phyloP scores from a whole-genome alignment of 2,329 filamentous ascomycete genomes.

The Talaromyces islandicus region DNA sequence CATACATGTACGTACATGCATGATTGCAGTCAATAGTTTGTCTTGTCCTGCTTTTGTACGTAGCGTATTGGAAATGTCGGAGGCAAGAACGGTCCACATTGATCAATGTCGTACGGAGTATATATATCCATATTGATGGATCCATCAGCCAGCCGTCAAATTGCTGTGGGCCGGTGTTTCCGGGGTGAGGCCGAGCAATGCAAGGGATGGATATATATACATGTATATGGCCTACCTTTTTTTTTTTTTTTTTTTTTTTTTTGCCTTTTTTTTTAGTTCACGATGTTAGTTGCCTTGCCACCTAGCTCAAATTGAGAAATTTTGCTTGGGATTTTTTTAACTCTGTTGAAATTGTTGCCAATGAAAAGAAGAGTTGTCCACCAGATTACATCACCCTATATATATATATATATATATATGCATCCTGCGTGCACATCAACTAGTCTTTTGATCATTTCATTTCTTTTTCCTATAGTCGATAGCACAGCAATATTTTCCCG shows the following conservation, averaged over 20 bases:
- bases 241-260: no score
- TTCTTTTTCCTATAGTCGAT: no score
- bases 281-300: not conserved
- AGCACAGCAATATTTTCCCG: no score
- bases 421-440: no score
- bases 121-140: not conserved
- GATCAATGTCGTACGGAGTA: not conserved
- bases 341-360: not conserved
- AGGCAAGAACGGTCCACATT: not conserved
- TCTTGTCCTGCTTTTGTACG: not conserved
- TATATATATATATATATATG: no score
- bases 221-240: no score
- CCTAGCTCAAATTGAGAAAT: not conserved
- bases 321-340: no score
- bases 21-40: not conserved
- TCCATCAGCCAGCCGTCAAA: no score
- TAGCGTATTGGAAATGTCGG: not conserved
- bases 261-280: not conserved
- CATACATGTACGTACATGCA: constrained; percentile 2
- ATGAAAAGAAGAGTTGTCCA: not conserved
- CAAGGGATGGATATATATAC: not conserved
- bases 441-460: no score
- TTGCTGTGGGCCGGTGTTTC: no score
- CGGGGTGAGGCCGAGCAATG: not conserved
- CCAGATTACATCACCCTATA: no score